A percentile compares a stretch with the other conserved stretches of the same genome.
Conservation (phyloP, 345 rosid species). For the Rubroshorea leprosula region DNA sequence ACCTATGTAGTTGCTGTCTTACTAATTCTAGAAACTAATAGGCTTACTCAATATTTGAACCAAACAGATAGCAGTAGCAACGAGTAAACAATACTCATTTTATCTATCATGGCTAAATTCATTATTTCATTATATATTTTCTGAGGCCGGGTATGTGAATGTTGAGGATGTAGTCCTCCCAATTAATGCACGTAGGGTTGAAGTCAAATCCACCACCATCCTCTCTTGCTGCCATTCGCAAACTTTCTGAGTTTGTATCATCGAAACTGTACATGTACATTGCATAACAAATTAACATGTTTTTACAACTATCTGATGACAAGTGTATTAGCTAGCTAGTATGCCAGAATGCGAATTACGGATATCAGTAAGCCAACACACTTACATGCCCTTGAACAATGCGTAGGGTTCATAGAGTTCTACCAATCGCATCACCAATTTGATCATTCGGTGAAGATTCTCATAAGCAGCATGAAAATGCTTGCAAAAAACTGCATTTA, state of each 20-base stretch:
- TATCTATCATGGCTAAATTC: neutral
- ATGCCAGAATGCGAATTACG: no score
- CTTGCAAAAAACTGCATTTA: neutral
- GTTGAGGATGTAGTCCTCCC: constrained; percentile 46
- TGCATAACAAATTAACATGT: no score
- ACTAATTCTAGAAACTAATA: no score
- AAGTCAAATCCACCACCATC: constrained; percentile 32
- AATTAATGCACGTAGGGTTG: constrained; percentile 39
- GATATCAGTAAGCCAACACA: neutral
- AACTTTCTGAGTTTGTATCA: constrained; percentile 50
- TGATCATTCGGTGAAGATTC: neutral
- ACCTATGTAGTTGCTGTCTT: no score
- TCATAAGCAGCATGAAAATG: neutral
- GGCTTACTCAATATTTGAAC: no score
- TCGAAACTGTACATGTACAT: constrained; percentile 43
- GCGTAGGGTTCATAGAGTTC: constrained; percentile 1
- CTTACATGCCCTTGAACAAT: constrained; percentile 10
- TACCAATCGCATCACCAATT: neutral
- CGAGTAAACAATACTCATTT: no score
- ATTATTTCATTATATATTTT: neutral
- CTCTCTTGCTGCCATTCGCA: constrained; percentile 27
- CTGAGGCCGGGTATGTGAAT: constrained; percentile 45
- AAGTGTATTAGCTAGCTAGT: neutral
- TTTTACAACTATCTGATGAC: neutral
- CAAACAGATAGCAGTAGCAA: no score